Conservation (phyloP, 441 rosid genomes). For the Croton laevigatus region DNA sequence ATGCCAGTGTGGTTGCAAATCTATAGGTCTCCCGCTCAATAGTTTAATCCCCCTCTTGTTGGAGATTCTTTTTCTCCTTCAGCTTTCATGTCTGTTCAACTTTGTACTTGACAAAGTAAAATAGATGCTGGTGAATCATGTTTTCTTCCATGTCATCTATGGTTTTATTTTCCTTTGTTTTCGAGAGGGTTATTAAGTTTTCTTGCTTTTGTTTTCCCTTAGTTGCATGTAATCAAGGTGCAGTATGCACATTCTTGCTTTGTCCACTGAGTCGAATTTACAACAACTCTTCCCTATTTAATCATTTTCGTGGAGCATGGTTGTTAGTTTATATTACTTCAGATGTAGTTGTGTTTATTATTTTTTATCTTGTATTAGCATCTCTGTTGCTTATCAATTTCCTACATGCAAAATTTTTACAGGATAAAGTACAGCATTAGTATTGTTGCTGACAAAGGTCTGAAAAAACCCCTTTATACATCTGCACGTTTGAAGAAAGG, state of each 20-base stretch:
- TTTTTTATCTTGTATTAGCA: not conserved
- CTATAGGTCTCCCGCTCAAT: not conserved
- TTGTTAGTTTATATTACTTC: not conserved
- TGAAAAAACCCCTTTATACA: constrained; percentile 88
- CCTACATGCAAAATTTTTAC: constrained; percentile 20
- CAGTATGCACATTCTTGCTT: not conserved
- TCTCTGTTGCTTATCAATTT: constrained; percentile 2
- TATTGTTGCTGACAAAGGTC: constrained; percentile 96
- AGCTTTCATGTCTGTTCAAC: not conserved
- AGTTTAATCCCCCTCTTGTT: not conserved
- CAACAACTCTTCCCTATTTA: not conserved
- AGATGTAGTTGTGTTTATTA: not conserved
- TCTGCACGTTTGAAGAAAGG: constrained; percentile 99
- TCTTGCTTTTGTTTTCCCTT: not conserved
- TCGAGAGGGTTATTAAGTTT: not conserved
- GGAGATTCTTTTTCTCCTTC: not conserved
- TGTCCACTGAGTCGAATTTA: not conserved
- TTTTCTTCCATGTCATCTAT: not conserved
- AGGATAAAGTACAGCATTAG: constrained; percentile 98
- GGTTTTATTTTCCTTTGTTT: constrained; percentile 2
- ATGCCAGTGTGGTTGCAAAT: not conserved
- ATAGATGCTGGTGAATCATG: not conserved
- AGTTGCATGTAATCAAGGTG: not conserved
- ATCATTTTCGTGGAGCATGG: not conserved
- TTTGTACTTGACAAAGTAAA: not conserved